Evolutionary conservation across 768 basidiomycete species (phyloP), one percentile per base, ranked within the genome.

Genomic region (Pleurotus eryngii): DNA sequence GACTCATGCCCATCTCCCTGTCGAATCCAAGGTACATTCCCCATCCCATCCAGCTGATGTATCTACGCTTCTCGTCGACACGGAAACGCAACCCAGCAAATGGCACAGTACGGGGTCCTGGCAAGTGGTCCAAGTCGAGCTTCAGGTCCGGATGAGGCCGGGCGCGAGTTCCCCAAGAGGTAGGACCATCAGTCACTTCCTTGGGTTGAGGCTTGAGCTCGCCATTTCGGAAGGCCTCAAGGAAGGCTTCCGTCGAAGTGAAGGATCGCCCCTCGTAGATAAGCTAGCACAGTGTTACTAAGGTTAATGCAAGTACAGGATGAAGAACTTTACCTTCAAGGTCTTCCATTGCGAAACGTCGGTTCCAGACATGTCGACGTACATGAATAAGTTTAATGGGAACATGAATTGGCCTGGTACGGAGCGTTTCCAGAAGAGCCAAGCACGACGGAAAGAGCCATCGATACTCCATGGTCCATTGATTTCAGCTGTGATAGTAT

Each of bases 41-140:
- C 83, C 84, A 86, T 2, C 82, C 83, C 82, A 87, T 82, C 86
- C 86, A 88, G 46, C 76, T 81, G 15, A 87, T 67, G 59, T 81
- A 85, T 60, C 81, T 75, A 46, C 71, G 68, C 37, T 74, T 73
- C 20, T 63, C 63, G 61, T 87, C 81, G 2, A 87, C 78, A 46
- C 82, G 71, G 65, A 80, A 87, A 4, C 86, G 74, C 58, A 80
- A 64, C 0, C 86, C 85, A 9, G 78, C 78, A 65, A 86, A 86
- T 1, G 79, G 78, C 0, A 88, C 82, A 0, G 77, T 76, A 42
- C 86, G 79, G 26, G 86, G 86, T 4, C 86, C 86, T 3, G 86
- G 81, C 27, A 82, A 77, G 54, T 84, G 70, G 58, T 87, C 86
- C 18, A 87, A 72, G 62, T 87, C 85, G 38, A 83, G 72, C 35